Conservation (phyloP, 2,329 filamentous ascomycete species). For the Dactylonectria macrodidyma region DNA sequence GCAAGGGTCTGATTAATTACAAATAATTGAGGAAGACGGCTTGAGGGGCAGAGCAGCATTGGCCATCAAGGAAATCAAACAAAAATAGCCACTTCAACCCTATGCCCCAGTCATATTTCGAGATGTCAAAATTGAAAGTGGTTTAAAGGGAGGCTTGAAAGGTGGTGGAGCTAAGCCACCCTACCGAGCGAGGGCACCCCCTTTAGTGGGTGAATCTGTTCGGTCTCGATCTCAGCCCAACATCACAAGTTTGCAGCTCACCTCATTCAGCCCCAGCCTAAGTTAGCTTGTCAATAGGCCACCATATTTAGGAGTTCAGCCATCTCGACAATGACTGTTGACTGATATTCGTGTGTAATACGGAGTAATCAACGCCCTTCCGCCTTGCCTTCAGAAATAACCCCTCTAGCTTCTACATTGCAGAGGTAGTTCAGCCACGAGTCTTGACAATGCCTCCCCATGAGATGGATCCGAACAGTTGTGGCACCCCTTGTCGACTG, state of each 20-base stretch:
- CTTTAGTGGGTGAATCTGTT: not conserved
- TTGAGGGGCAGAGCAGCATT: constrained; percentile 7
- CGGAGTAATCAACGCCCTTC: not conserved
- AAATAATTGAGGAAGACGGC: constrained; percentile 15
- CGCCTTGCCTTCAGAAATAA: not conserved
- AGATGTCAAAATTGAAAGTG: not conserved
- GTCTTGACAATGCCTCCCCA: not conserved
- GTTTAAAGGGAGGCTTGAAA: not conserved
- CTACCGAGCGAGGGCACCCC: not conserved
- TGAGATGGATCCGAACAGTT: no score
- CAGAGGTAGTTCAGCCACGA: not conserved
- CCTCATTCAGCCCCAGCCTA: not conserved
- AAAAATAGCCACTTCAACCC: constrained; percentile 8
- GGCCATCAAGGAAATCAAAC: not conserved
- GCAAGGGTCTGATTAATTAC: no score
- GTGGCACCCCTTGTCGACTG: not conserved
- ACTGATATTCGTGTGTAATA: not conserved
- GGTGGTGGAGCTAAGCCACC: not conserved
- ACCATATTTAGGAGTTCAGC: not conserved
- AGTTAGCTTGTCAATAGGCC: not conserved
- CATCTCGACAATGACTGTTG: not conserved
- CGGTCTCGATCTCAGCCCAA: not conserved
- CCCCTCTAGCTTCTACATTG: not conserved
- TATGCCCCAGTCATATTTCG: not conserved
- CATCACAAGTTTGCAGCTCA: not conserved